Base-by-base conservation (phyloP, 2,329 filamentous ascomycete species). In the Sphaceloma murrayae region DNA sequence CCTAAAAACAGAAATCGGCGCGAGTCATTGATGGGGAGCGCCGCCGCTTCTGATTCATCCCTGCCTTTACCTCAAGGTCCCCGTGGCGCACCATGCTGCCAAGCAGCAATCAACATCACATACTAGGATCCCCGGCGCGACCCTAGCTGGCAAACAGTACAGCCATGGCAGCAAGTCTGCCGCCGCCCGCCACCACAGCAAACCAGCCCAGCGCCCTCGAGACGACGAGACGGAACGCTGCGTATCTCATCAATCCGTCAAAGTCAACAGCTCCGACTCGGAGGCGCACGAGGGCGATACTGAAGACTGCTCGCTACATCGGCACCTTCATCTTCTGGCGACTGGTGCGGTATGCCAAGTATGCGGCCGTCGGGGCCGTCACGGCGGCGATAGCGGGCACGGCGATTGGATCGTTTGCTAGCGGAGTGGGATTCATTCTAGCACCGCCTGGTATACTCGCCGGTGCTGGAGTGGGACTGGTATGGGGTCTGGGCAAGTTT, bases 281-380 rank as follows among this genome's bases (percentile, higher is more conserved):
- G 7, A 56, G 63, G 27, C 62, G 62, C 45, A 66, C 64, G 0
- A 59, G 65, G 48, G 57, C 62, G 9, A 43, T 64, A 33, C 58
- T 67, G 10, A 61, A 61, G 45, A 57, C 56, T 13, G 36, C 59
- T 1, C 62, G 63, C 40, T 67, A 65, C 34, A 48, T 60, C 21
- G 33, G 59, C 26, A 59, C 64, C 43, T 67, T 67, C 53, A 36
- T 62, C 8, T 67, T 67, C 53, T 67, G 64, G 64, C 58, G 62
- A 14, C 48, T 65, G 0, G 56, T 66, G 0, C 57, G 64, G 2
- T 67, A 65, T 40, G 64, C 63, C 16, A 67, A 67, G 46, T 67
- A 67, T 39, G 63, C 63, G 3, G 62, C 62, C 2, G 60, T 66
- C 22, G 65, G 64, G 2, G 60, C 62, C 1, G 45, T 63, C 5